Conservation (phyloP, 129 eudicot species). For the carrot (Daucus carota) region DH1_v3.0 NC_030387.2:38989501-38990000, state of each 20-base stretch:
- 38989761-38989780: background rate
- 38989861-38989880: slow-evolving; percentile 60
- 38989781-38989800: slow-evolving; percentile 2
- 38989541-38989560: slow-evolving; percentile 64
- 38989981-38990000: slow-evolving; percentile 60
- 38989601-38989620: slow-evolving; percentile 11
- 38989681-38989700: slow-evolving; percentile 94
- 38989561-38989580: slow-evolving; percentile 4
- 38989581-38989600: slow-evolving; percentile 11
- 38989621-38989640: slow-evolving; percentile 10
- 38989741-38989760: background rate
- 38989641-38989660: slow-evolving; percentile 73
- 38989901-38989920: slow-evolving; percentile 46
- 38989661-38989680: slow-evolving; percentile 97
- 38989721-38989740: slow-evolving; percentile 70
- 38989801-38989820: background rate
- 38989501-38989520: slow-evolving; percentile 87
- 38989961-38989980: slow-evolving; percentile 59
- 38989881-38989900: slow-evolving; percentile 33
- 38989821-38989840: background rate
- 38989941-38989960: slow-evolving; percentile 45
- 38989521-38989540: slow-evolving; percentile 86
- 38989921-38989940: slow-evolving; percentile 52
- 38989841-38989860: slow-evolving; percentile 57
- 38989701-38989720: slow-evolving; percentile 51